A percentile compares a stretch with the other conserved stretches of the same genome.
These are phyloP conservation scores for Bodo saltans DNA, from an alignment of 78 protist species.

Conservation along the genomic window DNA sequence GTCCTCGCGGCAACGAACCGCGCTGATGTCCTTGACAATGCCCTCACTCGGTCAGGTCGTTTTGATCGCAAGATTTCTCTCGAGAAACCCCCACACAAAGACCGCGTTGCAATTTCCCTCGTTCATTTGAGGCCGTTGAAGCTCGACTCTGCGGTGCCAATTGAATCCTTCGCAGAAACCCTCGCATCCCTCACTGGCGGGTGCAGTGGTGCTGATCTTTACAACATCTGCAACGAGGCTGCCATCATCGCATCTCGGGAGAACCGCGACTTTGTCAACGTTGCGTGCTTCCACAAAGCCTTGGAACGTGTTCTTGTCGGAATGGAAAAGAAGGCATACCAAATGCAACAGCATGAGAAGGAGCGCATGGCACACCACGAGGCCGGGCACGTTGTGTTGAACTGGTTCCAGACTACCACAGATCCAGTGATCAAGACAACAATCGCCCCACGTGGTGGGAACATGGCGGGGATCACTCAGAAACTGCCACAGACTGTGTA, in stretches of 20 bases:
- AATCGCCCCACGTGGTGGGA: constrained; percentile 90
- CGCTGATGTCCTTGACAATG: constrained; percentile 77
- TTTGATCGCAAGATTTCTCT: constrained; percentile 75
- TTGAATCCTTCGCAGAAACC: background rate
- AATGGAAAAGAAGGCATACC: constrained; percentile 17
- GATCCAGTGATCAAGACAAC: constrained; percentile 87
- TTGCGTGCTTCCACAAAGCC: constrained; percentile 83
- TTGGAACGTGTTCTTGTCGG: constrained; percentile 90
- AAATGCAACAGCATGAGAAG: constrained; percentile 15
- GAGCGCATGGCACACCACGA: constrained; percentile 78
- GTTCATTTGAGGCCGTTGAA: constrained; percentile 12
- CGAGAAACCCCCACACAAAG: constrained; percentile 63
- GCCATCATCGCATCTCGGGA: constrained; percentile 78
- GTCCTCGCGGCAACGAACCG: constrained; percentile 92
- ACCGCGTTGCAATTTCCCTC: constrained; percentile 51
- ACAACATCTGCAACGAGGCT: constrained; percentile 83
- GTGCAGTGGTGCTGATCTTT: constrained; percentile 84
- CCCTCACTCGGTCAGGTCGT: constrained; percentile 84
- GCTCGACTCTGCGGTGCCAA: background rate
- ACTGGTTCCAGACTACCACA: constrained; percentile 92
- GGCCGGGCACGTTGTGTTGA: constrained; percentile 93
- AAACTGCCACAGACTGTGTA: constrained; percentile 86
- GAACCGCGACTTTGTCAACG: constrained; percentile 28
- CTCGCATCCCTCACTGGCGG: constrained; percentile 79
- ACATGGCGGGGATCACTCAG: constrained; percentile 91